These are phyloP conservation scores for Lotus japonicus DNA, from an alignment of 306 rosid species.

Conservation along the genomic window DNA sequence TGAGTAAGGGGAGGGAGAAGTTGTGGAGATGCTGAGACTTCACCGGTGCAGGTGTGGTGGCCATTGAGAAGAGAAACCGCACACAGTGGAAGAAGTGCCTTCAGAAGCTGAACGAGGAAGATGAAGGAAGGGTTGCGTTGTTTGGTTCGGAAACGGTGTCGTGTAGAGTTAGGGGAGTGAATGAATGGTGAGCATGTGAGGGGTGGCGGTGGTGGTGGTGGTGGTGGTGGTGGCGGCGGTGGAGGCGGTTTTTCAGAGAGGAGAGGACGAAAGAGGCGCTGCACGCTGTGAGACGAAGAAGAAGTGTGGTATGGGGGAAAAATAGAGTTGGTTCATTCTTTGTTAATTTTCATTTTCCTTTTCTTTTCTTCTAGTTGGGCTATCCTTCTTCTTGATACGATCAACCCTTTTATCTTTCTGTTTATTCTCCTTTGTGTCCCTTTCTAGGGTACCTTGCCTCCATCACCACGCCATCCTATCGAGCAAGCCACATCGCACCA, in stretches of 20 bases:
- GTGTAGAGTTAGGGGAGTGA: neutral
- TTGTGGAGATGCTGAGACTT: constrained; percentile 92
- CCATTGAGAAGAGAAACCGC: constrained; percentile 31
- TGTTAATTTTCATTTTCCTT: no score
- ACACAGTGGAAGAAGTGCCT: neutral
- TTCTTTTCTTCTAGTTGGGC: no score
- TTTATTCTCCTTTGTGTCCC: no score
- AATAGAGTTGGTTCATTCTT: no score
- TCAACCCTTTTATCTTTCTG: no score
- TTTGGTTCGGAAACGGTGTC: constrained; percentile 7
- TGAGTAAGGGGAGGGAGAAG: constrained; percentile 64
- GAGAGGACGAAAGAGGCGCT: neutral
- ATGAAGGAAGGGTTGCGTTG: no score
- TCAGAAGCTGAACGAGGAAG: no score
- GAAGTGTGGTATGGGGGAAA: no score
- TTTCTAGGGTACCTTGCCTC: no score
- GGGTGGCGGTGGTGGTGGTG: neutral
- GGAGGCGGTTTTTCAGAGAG: neutral
- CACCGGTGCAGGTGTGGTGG: constrained; percentile 59
- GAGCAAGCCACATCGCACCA: no score
- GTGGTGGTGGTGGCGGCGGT: neutral
- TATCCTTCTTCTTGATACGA: no score
- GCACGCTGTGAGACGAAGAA: neutral
- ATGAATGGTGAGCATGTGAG: neutral
- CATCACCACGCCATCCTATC: no score